Evolutionary conservation across 106 monocot species (phyloP), one percentile per base, ranked within the genome.

Genomic region (Agapanthus africanus): DNA sequence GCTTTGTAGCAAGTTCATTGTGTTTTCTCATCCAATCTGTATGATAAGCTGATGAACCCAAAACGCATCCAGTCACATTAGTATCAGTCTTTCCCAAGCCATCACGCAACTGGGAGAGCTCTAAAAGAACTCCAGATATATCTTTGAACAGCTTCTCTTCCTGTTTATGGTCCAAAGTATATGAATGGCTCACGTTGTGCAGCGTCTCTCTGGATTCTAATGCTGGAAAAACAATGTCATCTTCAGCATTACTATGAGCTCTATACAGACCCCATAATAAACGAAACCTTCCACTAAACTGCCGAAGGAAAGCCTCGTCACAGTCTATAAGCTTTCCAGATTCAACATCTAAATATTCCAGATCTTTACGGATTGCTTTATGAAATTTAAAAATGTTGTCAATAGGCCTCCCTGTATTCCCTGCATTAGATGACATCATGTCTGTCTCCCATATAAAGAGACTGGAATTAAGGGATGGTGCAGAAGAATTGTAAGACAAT

Each of bases 361-460:
- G 66, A 72, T 99, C 99, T 75, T 99, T 99, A 18, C 83, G 78
- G 68, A 99, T 93, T 61, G 99, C 99, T 73, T 87, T 81, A 73
- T 99, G 99, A 79, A 99, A 99, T 60, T 99, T 90, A 73, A 99
- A 99, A 70, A 93, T 99, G 63, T 90, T 90, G 75, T 99, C 99
- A 57, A 99, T 99, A 70, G 93, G 99, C 75, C 83, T 80, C 14
- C 50, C 37, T 37, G 76, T 77, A 22, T 75, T 72, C n/a, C 81
- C 93, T 39, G 35, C 56, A 63, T 74, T 79, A 46, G 85, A 85
- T 46, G 87, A 77, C 70, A 84, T 73, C 28, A 71, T 67, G 54
- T 90, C 90, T 7, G 79, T 77, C 40, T 93, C 99, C 84, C 76
- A 87, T 21, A 76, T 76, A 70, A 99, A 95, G 65, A 95, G 87